Evolutionary conservation across 2,329 filamentous ascomycete genomes (phyloP).

Genomic region (Alternaria alternata): DNA sequence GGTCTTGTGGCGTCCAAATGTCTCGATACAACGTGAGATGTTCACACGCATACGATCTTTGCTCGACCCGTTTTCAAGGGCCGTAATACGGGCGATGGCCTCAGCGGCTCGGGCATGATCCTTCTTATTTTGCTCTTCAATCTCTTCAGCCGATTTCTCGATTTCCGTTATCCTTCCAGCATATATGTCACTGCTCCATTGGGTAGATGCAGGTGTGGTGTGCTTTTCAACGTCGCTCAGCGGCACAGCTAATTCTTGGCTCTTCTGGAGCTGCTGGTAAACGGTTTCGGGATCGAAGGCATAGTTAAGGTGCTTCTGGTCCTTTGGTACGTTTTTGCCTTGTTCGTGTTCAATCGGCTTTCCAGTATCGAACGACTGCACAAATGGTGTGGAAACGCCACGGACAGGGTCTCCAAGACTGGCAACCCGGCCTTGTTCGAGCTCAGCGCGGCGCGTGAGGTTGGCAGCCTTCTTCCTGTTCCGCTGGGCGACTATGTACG

Average conservation of each 20-base stretch:
- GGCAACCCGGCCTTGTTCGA: constrained; percentile 70
- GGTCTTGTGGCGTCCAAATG: constrained; percentile 90
- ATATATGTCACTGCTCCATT: constrained; percentile 14
- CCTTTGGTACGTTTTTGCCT: constrained; percentile 34
- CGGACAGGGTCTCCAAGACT: constrained; percentile 79
- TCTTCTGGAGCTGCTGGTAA: constrained; percentile 69
- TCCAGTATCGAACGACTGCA: constrained; percentile 79
- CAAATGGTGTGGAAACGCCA: constrained; percentile 80
- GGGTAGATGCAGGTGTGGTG: constrained; percentile 1
- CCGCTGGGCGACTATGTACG: constrained; percentile 82
- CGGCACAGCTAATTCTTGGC: constrained; percentile 72
- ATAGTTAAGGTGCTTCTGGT: constrained; percentile 71
- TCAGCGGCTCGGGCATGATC: constrained; percentile 73
- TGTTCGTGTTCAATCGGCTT: constrained; percentile 40
- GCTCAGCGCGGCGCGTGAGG: constrained; percentile 73
- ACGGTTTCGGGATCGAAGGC: constrained; percentile 75
- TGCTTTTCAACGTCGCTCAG: constrained; percentile 27
- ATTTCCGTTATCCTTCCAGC: constrained; percentile 11
- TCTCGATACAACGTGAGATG: constrained; percentile 81
- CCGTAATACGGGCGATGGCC: constrained; percentile 81
- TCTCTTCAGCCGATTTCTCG: constrained; percentile 29
- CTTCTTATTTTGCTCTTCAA: constrained; percentile 30
- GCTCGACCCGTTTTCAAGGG: constrained; percentile 77
- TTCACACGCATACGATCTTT: constrained; percentile 84
- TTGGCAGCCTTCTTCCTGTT: constrained; percentile 86